These are phyloP conservation scores for Cercospora sesami DNA, from an alignment of 2,329 filamentous ascomycete species.

Conservation along the genomic window DNA sequence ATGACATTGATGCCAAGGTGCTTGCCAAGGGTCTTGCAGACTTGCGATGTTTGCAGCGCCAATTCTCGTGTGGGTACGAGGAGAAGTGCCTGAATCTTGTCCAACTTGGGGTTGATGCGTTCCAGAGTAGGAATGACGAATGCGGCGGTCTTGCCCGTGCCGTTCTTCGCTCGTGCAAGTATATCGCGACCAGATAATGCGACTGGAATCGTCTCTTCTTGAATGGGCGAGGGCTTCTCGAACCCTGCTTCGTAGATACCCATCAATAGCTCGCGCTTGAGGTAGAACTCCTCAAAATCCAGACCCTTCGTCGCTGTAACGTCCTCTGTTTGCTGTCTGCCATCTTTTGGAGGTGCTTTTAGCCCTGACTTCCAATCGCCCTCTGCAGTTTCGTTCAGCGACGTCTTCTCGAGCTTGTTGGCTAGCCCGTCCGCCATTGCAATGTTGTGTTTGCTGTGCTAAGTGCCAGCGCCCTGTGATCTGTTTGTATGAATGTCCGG, in stretches of 20 bases:
- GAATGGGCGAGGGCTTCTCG: constrained; percentile 97
- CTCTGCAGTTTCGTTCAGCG: constrained; percentile 50
- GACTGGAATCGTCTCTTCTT: constrained; percentile 98
- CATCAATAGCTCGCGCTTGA: constrained; percentile 95
- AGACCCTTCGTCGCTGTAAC: constrained; percentile 96
- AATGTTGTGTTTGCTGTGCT: constrained; percentile 1
- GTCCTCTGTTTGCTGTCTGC: constrained; percentile 86
- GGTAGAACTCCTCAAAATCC: constrained; percentile 94
- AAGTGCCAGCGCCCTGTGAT: constrained; percentile 12
- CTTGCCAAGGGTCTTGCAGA: constrained; percentile 97
- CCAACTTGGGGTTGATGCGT: constrained; percentile 93
- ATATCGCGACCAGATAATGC: constrained; percentile 94
- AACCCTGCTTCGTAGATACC: constrained; percentile 99
- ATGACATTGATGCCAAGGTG: constrained; percentile 97
- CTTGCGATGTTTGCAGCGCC: constrained; percentile 96
- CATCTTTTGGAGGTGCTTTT: constrained; percentile 72
- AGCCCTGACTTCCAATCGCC: constrained; percentile 74
- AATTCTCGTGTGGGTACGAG: constrained; percentile 95
- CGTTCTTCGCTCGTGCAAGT: constrained; percentile 94
- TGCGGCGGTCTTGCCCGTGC: constrained; percentile 96
- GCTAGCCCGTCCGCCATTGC: constrained; percentile 54
- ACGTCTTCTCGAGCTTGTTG: constrained; percentile 58
- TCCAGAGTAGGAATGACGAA: constrained; percentile 96
- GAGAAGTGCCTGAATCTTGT: constrained; percentile 94
- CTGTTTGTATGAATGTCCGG: neutral